Conservation (phyloP, 768 basidiomycete genomes). For the Mycena rebaudengoi region DNA sequence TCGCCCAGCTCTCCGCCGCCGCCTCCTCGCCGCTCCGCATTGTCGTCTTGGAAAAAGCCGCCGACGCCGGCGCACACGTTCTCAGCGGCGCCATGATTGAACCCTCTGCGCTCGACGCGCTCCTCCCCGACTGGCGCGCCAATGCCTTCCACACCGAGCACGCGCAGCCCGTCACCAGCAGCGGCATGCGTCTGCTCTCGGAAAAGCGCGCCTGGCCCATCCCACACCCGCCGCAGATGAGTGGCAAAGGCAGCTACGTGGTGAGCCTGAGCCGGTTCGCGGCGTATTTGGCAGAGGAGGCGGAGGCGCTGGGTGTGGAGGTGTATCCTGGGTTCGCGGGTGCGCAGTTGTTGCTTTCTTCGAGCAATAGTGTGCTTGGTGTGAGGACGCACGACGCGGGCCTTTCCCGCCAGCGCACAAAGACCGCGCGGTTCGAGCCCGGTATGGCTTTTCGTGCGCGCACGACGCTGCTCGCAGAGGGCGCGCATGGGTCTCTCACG, state of each 20-base stretch:
- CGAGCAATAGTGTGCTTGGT: constrained; percentile 76
- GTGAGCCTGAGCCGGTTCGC: constrained; percentile 89
- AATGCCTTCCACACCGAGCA: constrained; percentile 66
- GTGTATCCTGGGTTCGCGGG: constrained; percentile 97
- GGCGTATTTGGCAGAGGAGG: constrained; percentile 87
- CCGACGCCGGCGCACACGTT: constrained; percentile 93
- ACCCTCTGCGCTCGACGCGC: constrained; percentile 88
- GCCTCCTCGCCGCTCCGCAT: constrained; percentile 85
- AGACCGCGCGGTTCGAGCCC: constrained; percentile 86
- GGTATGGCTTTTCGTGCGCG: constrained; percentile 96
- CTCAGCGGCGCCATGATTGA: constrained; percentile 97
- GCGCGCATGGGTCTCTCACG: constrained; percentile 91
- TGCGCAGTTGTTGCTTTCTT: constrained; percentile 81
- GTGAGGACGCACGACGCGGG: constrained; percentile 96
- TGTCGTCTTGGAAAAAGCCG: constrained; percentile 94
- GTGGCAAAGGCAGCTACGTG: constrained; percentile 92
- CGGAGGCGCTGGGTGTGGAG: constrained; percentile 89
- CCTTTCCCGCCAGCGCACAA: constrained; percentile 78
- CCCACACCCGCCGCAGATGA: constrained; percentile 98
- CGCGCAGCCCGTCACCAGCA: constrained; percentile 78
- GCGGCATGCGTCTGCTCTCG: constrained; percentile 89
- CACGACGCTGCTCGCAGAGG: constrained; percentile 92
- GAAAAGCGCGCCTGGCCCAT: constrained; percentile 73
- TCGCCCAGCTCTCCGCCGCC: constrained; percentile 91
- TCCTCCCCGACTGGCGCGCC: constrained; percentile 85